A percentile compares a stretch with the other conserved stretches of the same genome.
Evolutionary conservation across 257 asterid genomes (phyloP).

Genomic region (Mitragyna speciosa): DNA sequence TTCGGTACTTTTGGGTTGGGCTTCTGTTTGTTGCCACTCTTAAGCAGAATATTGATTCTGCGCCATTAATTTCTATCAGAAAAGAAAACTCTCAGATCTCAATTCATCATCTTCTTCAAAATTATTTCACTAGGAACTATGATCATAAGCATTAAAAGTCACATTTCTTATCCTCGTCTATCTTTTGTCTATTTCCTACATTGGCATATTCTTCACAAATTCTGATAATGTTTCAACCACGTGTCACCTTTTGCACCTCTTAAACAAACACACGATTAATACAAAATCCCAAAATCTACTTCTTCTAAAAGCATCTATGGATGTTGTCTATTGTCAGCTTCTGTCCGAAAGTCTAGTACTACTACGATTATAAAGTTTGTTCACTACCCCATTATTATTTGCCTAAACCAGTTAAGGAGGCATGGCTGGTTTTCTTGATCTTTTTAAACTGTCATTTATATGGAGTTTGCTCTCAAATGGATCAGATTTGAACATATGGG

Average conservation of each 20-base stretch:
- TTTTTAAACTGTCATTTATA: constrained; percentile 48
- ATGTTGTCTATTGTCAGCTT: background rate
- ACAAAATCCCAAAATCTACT: background rate
- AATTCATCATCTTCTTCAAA: background rate
- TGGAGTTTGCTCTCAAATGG: constrained; percentile 35
- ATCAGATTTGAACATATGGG: constrained; percentile 19
- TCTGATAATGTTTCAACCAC: constrained; percentile 20
- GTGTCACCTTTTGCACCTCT: constrained; percentile 15
- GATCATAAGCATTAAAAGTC: background rate
- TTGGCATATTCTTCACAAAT: constrained; percentile 2
- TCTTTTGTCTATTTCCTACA: background rate
- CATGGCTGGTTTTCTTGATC: constrained; percentile 19
- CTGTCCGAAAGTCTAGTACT: background rate
- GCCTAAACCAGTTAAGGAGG: background rate
- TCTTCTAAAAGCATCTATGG: background rate
- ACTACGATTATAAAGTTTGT: background rate
- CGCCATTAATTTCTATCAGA: background rate
- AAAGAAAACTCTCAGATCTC: background rate
- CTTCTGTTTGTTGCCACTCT: background rate
- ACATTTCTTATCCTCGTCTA: background rate
- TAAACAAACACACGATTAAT: background rate
- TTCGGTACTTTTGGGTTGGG: too few relatives aligned
- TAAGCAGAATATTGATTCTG: background rate
- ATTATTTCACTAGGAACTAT: background rate
- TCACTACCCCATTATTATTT: background rate